Percentiles rank a stretch among this genome's conserved stretches.
These are phyloP conservation scores for Saccharomycopsis oosterbeekiorum DNA, from an alignment of 805 yeast genomes.

Conservation along the genomic window DNA sequence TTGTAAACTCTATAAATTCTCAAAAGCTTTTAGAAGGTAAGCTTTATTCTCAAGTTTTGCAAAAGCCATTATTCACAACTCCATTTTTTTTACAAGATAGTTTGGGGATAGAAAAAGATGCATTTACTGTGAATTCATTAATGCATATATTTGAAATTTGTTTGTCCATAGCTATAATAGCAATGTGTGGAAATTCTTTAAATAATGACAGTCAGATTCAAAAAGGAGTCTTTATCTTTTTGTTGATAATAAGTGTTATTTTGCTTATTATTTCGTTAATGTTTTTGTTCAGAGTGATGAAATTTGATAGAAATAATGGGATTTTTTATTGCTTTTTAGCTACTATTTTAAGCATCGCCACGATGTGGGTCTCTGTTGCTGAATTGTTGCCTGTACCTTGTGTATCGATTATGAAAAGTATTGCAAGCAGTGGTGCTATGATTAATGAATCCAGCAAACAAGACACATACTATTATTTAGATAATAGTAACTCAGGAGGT, in stretches of 20 bases:
- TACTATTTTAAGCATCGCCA: constrained; percentile 27
- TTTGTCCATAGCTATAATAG: constrained; percentile 13
- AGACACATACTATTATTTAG: not conserved
- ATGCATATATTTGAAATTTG: constrained; percentile 16
- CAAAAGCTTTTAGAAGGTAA: constrained; percentile 11
- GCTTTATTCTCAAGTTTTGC: constrained; percentile 14
- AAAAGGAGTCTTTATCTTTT: constrained; percentile 27
- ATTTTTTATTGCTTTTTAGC: constrained; percentile 32
- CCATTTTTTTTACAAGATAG: constrained; percentile 13
- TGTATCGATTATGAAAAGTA: not conserved
- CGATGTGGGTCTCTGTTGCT: constrained; percentile 24
- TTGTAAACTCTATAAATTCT: constrained; percentile 2
- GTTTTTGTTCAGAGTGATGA: constrained; percentile 30
- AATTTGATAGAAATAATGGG: constrained; percentile 32
- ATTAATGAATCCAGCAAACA: not conserved
- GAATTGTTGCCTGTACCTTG: constrained; percentile 16
- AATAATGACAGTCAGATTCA: constrained; percentile 23
- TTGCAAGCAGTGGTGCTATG: not conserved
- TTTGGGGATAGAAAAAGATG: constrained; percentile 12
- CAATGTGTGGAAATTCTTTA: constrained; percentile 14
- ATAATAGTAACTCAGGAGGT: not conserved
- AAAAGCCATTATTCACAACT: constrained; percentile 11
- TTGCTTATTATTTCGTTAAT: constrained; percentile 28
- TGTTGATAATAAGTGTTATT: constrained; percentile 30
- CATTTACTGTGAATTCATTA: constrained; percentile 12